Evolutionary conservation across 2,329 filamentous ascomycete species (phyloP), one percentile per base, ranked within the genome.

Genomic region (Pseudocercospora pini-densiflorae): DNA sequence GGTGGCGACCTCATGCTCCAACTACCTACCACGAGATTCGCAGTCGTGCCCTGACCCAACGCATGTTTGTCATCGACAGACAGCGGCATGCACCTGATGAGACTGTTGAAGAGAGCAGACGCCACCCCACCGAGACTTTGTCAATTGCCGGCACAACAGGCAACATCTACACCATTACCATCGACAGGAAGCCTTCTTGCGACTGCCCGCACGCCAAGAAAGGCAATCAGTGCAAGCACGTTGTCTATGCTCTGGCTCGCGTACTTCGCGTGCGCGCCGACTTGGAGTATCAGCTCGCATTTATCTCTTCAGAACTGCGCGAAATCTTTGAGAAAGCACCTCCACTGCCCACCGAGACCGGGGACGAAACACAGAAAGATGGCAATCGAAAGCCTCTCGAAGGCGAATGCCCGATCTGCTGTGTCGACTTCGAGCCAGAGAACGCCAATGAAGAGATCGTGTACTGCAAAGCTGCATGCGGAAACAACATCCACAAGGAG

Each of bases 391-490:
- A 88, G 70, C 79, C 85, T 0, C 77, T 89, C 24, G 86, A 89
- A 63, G 88, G 87, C 21, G 87, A 89, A 68, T 90, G 88, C 70
- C 86, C 87, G 0, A 87, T 90, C 65, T 90, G 88, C 74, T 87
- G 70, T 61, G 68, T 65, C 12, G 74, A 75, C 24, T 71, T 76
- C 21, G 66, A 74, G 31, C 64, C 68, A 4, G 66, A 69, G 3
- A 65, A 66, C 5, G 61, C 65, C 5, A 62, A 64, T 16, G 79
- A 86, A 63, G 77, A 82, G 4, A 82, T 86, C 6, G 79, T 87
- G 4, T 90, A 86, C 81, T 90, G 88, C 77, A 86, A 85, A 74
- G 83, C 84, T 0, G 81, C 84, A 1, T 90, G 88, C 70, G 88
- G 88, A 10, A 88, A 89, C 75, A 89, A 89, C 70, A 78, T 89